Percentiles rank a stretch among this genome's conserved stretches.
Conservation (phyloP, 768 basidiomycete genomes). For the Neoboletus subvelutipes region DNA sequence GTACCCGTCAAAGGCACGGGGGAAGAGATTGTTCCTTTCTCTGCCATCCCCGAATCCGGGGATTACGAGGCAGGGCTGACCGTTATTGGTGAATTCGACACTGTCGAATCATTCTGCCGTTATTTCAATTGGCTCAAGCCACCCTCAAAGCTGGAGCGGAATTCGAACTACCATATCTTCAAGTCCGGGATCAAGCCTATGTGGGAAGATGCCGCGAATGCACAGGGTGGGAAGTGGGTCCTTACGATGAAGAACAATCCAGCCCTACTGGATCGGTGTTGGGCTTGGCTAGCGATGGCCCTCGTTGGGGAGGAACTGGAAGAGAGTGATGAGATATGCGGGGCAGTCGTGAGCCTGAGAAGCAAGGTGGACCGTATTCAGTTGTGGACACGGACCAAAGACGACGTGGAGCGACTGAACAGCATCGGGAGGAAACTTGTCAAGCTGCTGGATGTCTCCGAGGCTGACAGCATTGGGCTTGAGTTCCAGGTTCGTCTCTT, state of each 20-base stretch:
- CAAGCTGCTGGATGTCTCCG: slow-evolving; percentile 79
- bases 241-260: slow-evolving; percentile 89
- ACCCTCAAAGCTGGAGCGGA: slow-evolving; percentile 83
- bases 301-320: slow-evolving; percentile 70
- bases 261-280: slow-evolving; percentile 76
- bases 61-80: slow-evolving; percentile 87
- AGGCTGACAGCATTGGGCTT: slow-evolving; percentile 80
- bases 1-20: slow-evolving; percentile 7
- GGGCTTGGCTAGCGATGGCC: slow-evolving; percentile 90
- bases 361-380: slow-evolving; percentile 90
- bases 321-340: slow-evolving; percentile 73
- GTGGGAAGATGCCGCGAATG: slow-evolving; percentile 96
- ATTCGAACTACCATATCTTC: slow-evolving; percentile 95
- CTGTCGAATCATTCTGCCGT: slow-evolving; percentile 87
- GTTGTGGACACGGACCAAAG: slow-evolving; percentile 84
- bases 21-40: slow-evolving; percentile 33
- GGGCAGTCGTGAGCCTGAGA: slow-evolving; percentile 83
- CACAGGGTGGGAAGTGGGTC: slow-evolving; percentile 93
- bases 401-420: slow-evolving; percentile 84
- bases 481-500: slow-evolving; percentile 76
- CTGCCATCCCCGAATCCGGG: slow-evolving; percentile 56
- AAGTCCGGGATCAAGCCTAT: slow-evolving; percentile 93
- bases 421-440: slow-evolving; percentile 80
- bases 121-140: slow-evolving; percentile 95
- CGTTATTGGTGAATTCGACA: slow-evolving; percentile 85